Evolutionary conservation across 208 protist genomes (phyloP).

Genomic region (Crithidia acanthocephali): DNA sequence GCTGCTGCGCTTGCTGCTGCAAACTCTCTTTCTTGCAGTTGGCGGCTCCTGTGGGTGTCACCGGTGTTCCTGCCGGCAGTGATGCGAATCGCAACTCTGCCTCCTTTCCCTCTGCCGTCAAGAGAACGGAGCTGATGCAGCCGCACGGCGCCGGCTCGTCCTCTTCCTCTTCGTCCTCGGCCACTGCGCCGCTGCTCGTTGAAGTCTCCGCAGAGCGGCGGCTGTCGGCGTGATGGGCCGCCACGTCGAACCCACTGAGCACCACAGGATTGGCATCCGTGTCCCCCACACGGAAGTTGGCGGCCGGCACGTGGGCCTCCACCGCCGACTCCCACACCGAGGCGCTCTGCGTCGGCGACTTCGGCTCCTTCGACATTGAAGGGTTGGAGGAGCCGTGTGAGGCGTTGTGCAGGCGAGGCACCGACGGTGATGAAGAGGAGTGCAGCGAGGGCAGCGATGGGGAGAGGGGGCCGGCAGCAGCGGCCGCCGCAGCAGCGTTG

Average conservation of each 20-base stretch:
- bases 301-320: neutral
- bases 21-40: too few species aligned
- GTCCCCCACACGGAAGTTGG: neutral
- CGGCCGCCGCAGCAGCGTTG: neutral
- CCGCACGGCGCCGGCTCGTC: too few species aligned
- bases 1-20: too few species aligned
- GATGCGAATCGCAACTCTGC: too few species aligned
- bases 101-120: too few species aligned
- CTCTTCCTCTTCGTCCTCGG: neutral
- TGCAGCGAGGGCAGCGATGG: neutral
- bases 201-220: neutral
- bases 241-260: neutral
- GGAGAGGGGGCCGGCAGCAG: neutral
- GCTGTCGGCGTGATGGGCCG: neutral
- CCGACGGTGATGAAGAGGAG: neutral
- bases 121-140: too few species aligned
- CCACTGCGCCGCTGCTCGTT: neutral
- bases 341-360: conserved; percentile 3
- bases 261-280: neutral
- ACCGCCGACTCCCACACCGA: conserved; percentile 3
- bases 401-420: neutral
- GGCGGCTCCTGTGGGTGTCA: too few species aligned
- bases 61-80: too few species aligned
- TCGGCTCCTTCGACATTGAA: conserved; percentile 1
- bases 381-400: neutral